These are phyloP conservation scores for Cafeteria roenbergensis DNA, from an alignment of 108 stramenopile genomes.

Conservation along the genomic window DNA sequence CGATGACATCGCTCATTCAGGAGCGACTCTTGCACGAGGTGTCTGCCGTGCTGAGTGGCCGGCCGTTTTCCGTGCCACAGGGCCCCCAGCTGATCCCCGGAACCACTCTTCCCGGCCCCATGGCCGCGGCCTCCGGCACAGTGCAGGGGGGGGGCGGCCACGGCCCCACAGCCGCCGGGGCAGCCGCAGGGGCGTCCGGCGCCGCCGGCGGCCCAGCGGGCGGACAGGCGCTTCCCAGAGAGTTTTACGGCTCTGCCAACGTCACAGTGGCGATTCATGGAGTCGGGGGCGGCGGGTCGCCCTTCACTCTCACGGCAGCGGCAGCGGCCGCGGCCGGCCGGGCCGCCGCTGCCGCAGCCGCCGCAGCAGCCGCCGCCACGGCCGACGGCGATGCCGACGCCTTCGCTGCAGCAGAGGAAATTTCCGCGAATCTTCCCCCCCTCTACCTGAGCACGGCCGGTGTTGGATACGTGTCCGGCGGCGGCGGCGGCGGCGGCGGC, in stretches of 20 bases:
- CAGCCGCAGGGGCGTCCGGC: too few relatives aligned
- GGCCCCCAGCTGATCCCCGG: too few relatives aligned
- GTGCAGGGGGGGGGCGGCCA: too few relatives aligned
- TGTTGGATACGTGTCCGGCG: not conserved
- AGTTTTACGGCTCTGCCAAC: too few relatives aligned
- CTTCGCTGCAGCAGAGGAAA: not conserved
- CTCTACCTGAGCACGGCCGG: not conserved
- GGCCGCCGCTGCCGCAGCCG: not conserved
- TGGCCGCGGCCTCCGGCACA: too few relatives aligned
- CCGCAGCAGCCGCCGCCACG: not conserved
- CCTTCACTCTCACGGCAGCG: too few relatives aligned
- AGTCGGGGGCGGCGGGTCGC: too few relatives aligned
- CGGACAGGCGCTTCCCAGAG: too few relatives aligned
- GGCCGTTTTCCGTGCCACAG: conserved; percentile 17
- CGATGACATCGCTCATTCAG: conserved; percentile 50
- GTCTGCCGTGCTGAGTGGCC: conserved; percentile 59
- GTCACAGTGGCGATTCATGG: too few relatives aligned
- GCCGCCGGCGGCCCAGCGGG: too few relatives aligned
- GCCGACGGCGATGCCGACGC: not conserved
- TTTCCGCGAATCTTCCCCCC: not conserved
- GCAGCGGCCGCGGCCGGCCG: not conserved
- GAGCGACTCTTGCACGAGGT: conserved; percentile 69
- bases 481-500: not conserved
- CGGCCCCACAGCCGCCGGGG: too few relatives aligned
- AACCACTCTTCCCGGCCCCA: too few relatives aligned